These are phyloP conservation scores for Avena atlantica DNA, from an alignment of 176 grass and related monocot species.

Conservation along the genomic window DNA sequence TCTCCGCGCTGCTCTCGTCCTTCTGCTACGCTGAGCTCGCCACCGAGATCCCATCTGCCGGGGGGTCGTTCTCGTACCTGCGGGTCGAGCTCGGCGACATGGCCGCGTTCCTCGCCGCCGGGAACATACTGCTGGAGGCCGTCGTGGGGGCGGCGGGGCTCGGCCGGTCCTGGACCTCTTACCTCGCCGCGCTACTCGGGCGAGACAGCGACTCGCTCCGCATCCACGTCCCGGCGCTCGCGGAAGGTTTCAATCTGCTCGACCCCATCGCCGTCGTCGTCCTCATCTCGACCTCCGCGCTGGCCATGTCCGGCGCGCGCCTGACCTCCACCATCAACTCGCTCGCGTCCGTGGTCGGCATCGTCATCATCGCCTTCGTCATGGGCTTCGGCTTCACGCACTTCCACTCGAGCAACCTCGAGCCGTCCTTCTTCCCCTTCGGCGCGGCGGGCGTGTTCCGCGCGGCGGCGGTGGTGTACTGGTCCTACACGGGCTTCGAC, in stretches of 20 bases:
- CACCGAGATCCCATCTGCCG: constrained; percentile 32
- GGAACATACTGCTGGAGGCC: constrained; percentile 30
- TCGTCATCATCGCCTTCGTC: constrained; percentile 31
- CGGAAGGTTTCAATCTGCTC: constrained; percentile 13
- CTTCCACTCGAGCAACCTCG: constrained; percentile 14
- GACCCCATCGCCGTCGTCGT: constrained; percentile 30
- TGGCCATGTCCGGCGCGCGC: constrained; percentile 28
- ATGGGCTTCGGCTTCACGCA: background rate
- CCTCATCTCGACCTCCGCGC: constrained; percentile 15
- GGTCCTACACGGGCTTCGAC: constrained; percentile 31
- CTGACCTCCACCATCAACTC: constrained; percentile 32
- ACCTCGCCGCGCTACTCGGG: constrained; percentile 1
- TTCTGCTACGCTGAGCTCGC: constrained; percentile 23
- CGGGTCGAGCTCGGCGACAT: constrained; percentile 28
- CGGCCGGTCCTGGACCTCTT: constrained; percentile 12
- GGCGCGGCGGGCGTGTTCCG: constrained; percentile 27
- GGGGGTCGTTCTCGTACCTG: constrained; percentile 17
- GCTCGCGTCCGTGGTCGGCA: constrained; percentile 28
- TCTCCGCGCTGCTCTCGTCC: constrained; percentile 22
- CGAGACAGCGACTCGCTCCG: constrained; percentile 27
- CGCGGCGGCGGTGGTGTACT: constrained; percentile 19
- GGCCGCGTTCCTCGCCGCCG: constrained; percentile 7
- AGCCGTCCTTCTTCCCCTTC: constrained; percentile 33
- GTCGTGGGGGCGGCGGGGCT: constrained; percentile 25
- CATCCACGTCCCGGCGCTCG: constrained; percentile 26